These are phyloP conservation scores for Lagerstroemia speciosa DNA, from an alignment of 345 rosid species.

Conservation along the genomic window DNA sequence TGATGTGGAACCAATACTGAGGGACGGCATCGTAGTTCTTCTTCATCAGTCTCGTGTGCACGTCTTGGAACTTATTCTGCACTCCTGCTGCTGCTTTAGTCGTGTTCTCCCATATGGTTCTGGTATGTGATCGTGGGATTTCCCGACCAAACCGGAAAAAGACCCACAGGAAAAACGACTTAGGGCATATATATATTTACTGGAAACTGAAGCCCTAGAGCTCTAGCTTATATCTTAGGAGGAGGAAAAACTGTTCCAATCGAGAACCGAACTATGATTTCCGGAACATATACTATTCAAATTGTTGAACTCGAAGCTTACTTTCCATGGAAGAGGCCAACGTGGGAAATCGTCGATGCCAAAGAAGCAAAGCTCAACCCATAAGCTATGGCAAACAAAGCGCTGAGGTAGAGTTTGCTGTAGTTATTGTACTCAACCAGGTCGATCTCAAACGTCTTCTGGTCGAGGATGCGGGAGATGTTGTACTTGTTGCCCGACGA, in stretches of 20 bases:
- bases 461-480: slow-evolving; percentile 70
- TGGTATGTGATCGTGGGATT: no score
- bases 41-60: slow-evolving; percentile 76
- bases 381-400: slow-evolving; percentile 79
- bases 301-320: slow-evolving; percentile 11
- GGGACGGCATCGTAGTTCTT: slow-evolving; percentile 80
- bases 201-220: no score
- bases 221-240: no score
- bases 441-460: slow-evolving; percentile 48
- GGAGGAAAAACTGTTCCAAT: no score
- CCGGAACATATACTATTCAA: no score
- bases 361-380: slow-evolving; percentile 89
- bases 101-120: slow-evolving; percentile 41
- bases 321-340: slow-evolving; percentile 89
- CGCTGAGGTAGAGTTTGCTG: slow-evolving; percentile 87
- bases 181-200: no score
- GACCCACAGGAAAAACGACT: no score
- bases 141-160: no score
- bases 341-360: slow-evolving; percentile 86
- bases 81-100: slow-evolving; percentile 67
- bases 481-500: slow-evolving; percentile 62
- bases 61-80: slow-evolving; percentile 57
- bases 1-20: slow-evolving; percentile 71
- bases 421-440: slow-evolving; percentile 60
- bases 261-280: no score